These are phyloP conservation scores for Kwoniella shivajii DNA, from an alignment of 1,284 basidiomycete genomes.

Conservation along the genomic window DNA sequence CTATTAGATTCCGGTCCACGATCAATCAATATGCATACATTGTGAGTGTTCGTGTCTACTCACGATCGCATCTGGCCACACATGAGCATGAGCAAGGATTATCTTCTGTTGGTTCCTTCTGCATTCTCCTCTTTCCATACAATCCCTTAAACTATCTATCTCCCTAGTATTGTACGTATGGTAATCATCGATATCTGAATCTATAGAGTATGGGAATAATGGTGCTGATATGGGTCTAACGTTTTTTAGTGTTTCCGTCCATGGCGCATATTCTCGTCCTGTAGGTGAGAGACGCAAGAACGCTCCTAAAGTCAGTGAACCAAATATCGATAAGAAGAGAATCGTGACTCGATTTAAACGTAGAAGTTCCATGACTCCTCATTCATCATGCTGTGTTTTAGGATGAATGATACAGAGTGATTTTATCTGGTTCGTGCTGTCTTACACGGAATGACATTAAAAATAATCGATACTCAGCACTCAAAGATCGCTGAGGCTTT, in stretches of 20 bases:
- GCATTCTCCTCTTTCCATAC: background rate
- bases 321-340: background rate
- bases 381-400: no score
- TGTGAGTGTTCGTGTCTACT: background rate
- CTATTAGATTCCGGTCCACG: background rate
- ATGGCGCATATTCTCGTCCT: background rate
- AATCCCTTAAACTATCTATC: background rate
- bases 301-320: background rate
- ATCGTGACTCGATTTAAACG: no score
- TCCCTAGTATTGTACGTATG: conserved; percentile 1
- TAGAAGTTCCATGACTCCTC: no score
- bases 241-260: background rate
- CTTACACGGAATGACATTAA: no score
- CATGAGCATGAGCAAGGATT: conserved; percentile 4
- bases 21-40: background rate
- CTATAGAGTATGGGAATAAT: background rate
- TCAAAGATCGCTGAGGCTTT: no score
- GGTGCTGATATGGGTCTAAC: background rate
- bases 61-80: background rate
- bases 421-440: no score
- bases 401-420: no score
- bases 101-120: conserved; percentile 5
- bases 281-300: background rate
- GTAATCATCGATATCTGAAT: background rate
- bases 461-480: no score